Evolutionary conservation across 306 rosid species (phyloP).

Genomic region (Abrus pulchellus): DNA sequence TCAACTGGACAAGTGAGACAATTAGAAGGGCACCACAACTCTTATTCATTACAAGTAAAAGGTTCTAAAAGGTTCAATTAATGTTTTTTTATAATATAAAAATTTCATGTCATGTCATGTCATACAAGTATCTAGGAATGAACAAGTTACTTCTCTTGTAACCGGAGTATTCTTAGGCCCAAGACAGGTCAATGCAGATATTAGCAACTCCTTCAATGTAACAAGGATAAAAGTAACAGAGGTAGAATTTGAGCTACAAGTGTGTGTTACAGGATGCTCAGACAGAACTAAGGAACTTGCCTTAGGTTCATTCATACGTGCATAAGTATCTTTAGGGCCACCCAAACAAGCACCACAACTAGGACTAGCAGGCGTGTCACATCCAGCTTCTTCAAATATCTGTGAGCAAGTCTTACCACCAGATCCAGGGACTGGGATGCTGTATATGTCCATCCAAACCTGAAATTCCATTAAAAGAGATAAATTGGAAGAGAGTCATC

Average conservation of each 20-base stretch:
- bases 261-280: conserved; percentile 10
- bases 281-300: conserved; percentile 57
- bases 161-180: conserved; percentile 9
- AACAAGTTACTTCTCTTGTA: conserved; percentile 4
- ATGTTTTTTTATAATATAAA: not conserved
- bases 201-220: conserved; percentile 16
- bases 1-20: not conserved
- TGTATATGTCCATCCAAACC: conserved; percentile 95
- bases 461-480: conserved; percentile 46
- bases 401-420: conserved; percentile 99
- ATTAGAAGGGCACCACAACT: conserved; percentile 7
- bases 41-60: not conserved
- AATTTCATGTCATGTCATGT: not conserved
- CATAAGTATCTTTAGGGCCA: conserved; percentile 94
- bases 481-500: conserved; percentile 10
- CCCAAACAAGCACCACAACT: conserved; percentile 97
- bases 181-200: not conserved
- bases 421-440: conserved; percentile 84
- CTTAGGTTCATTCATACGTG: conserved; percentile 87
- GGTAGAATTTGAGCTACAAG: conserved; percentile 4
- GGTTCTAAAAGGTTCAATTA: not conserved
- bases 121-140: not conserved
- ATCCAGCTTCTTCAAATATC: conserved; percentile 99
- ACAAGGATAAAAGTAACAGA: conserved; percentile 23
- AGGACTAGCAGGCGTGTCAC: conserved; percentile 98